Evolutionary conservation across 2,329 filamentous ascomycete species (phyloP).

Genomic region (Huntiella moniliformis): DNA sequence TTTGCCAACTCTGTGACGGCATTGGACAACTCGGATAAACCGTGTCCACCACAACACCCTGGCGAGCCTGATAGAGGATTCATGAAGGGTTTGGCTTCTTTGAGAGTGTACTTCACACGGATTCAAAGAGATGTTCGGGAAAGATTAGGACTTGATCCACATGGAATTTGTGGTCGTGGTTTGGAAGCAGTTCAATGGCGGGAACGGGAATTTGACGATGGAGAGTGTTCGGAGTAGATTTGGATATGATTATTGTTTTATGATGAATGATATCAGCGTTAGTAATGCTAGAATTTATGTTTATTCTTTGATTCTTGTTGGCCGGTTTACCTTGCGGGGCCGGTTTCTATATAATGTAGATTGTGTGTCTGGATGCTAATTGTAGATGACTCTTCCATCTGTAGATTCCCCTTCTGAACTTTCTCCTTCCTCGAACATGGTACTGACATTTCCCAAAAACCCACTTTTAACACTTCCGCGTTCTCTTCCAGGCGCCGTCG

Average conservation of each 20-base stretch:
- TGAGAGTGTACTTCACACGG: slow-evolving; percentile 68
- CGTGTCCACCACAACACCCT: slow-evolving; percentile 67
- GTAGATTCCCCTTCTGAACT: no score
- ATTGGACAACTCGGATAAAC: slow-evolving; percentile 46
- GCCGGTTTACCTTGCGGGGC: no score
- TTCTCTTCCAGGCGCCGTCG: no score
- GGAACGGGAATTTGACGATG: slow-evolving; percentile 8
- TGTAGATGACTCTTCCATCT: no score
- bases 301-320: no score
- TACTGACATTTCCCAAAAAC: no score
- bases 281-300: no score
- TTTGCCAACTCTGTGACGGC: slow-evolving; percentile 95
- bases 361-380: no score
- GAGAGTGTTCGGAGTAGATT: slow-evolving; percentile 10
- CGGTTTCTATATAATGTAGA: no score
- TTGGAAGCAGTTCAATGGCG: no score
- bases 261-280: background rate
- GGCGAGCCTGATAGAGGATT: slow-evolving; percentile 75
- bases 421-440: no score
- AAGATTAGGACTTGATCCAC: slow-evolving; percentile 29
- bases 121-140: slow-evolving; percentile 61
- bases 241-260: background rate
- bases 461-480: no score
- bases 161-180: slow-evolving; percentile 12
- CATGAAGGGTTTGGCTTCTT: slow-evolving; percentile 59